Evolutionary conservation across 1,139 yeast genomes (phyloP).

Genomic region (Yamadazyma conglobata): DNA sequence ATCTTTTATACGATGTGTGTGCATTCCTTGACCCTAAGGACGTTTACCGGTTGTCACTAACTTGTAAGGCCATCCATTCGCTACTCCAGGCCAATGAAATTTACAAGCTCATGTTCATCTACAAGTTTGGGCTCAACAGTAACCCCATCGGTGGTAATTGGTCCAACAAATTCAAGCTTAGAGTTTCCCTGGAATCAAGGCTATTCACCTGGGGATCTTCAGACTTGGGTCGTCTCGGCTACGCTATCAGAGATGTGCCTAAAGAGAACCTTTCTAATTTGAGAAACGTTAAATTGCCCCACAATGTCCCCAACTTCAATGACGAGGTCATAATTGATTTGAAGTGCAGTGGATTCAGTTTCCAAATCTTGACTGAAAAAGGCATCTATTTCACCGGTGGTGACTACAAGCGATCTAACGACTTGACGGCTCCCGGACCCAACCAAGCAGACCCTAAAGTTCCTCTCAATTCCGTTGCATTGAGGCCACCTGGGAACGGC

Average conservation of each 20-base stretch:
- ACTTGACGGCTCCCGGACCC: constrained; percentile 21
- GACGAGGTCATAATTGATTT: constrained; percentile 48
- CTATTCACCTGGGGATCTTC: constrained; percentile 66
- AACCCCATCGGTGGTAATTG: constrained; percentile 40
- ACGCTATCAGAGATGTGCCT: constrained; percentile 29
- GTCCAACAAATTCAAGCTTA: constrained; percentile 45
- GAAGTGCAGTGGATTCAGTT: constrained; percentile 67
- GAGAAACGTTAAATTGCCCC: constrained; percentile 40
- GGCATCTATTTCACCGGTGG: constrained; percentile 58
- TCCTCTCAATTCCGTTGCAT: not conserved
- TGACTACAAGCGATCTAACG: constrained; percentile 35
- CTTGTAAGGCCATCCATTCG: constrained; percentile 33
- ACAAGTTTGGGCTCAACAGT: constrained; percentile 43
- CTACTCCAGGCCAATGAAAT: constrained; percentile 29
- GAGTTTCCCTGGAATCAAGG: constrained; percentile 37
- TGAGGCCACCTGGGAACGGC: too few species aligned
- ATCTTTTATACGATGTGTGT: constrained; percentile 36
- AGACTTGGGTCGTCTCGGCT: constrained; percentile 57
- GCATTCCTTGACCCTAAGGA: constrained; percentile 41
- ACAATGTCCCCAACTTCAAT: constrained; percentile 29
- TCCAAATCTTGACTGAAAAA: constrained; percentile 51
- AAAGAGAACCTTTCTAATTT: constrained; percentile 23
- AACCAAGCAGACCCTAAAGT: constrained; percentile 6
- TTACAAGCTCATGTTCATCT: constrained; percentile 48
- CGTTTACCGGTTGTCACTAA: constrained; percentile 43